Percentiles rank a stretch among this genome's conserved stretches.
Evolutionary conservation across 2,329 filamentous ascomycete genomes (phyloP).

Genomic region (Xylariaceae sp.): DNA sequence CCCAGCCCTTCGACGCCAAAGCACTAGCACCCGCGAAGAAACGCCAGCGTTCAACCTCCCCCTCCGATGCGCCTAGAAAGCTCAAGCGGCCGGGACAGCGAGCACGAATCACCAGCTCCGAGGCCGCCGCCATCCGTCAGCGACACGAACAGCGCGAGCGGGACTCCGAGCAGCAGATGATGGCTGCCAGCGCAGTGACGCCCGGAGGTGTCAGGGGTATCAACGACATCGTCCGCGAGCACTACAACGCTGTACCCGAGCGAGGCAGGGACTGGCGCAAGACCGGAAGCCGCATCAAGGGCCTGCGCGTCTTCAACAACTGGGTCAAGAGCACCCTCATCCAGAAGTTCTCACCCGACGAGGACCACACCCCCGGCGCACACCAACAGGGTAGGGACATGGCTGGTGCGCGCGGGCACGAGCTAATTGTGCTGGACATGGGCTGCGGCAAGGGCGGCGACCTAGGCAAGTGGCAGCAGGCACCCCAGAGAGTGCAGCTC

Average conservation of each 20-base stretch:
- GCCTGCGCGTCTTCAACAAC: conserved; percentile 92
- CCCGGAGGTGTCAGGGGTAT: conserved; percentile 47
- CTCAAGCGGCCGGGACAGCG: conserved; percentile 65
- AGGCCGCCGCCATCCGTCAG: conserved; percentile 64
- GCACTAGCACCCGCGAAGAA: conserved; percentile 56
- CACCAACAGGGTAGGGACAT: conserved; percentile 45
- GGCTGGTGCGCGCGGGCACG: conserved; percentile 41
- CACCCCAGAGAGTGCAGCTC: conserved; percentile 83
- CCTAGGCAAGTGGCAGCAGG: conserved; percentile 91
- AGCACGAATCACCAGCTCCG: conserved; percentile 62
- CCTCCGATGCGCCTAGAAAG: conserved; percentile 50
- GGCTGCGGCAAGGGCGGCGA: conserved; percentile 97
- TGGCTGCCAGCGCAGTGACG: conserved; percentile 39
- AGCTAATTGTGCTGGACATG: conserved; percentile 82
- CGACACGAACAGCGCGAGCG: conserved; percentile 56
- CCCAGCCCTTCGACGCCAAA: conserved; percentile 58
- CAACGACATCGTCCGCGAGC: conserved; percentile 82
- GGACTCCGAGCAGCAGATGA: conserved; percentile 34
- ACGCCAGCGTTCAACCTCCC: conserved; percentile 51
- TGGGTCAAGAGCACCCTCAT: conserved; percentile 98
- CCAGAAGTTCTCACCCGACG: conserved; percentile 86
- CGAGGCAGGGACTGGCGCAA: conserved; percentile 91
- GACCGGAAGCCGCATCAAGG: conserved; percentile 92
- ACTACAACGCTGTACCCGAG: conserved; percentile 95
- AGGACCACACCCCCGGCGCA: conserved; percentile 63